Evolutionary conservation across 495 filamentous ascomycete species (phyloP), one percentile per base, ranked within the genome.

Genomic region (Xylaria longipes): DNA sequence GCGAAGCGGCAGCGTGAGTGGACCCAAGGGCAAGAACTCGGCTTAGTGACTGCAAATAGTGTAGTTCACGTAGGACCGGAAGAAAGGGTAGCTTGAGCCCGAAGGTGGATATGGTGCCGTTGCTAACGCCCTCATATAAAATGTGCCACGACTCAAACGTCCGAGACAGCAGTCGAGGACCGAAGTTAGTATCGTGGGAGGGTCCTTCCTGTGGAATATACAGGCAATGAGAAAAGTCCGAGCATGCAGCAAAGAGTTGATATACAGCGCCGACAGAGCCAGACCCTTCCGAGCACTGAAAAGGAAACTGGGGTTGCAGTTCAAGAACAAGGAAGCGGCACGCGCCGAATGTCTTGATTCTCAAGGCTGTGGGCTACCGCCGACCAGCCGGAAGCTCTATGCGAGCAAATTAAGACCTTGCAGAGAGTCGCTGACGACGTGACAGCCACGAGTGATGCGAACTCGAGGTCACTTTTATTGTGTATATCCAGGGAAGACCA

Each of bases 131-230:
- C 20, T 63, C 46, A 9, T 54, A 52, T 46, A 17, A n/a, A 54
- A 6, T 1, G 15, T 6, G n/a, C 8, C 11, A 15, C 33, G 43
- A 63, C 29, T 31, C 46, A 41, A 27, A 25, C 46, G 29, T 52
- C 46, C 46, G 68, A 15, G 15, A 64, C 46, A 43, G 56, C 46
- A 43, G 56, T 70, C 45, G 5, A 70, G 5, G 48, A 41, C 57
- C 43, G 45, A 61, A 14, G 14, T 29, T 50, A 50, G 12, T n/a
- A 43, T 27, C 22, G n/a, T n/a, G n/a, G 22, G 17, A 14, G 45
- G 14, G 5, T 12, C 17, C 14, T 9, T 37, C 33, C 9, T 29
- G 31, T 25, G 22, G 37, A 1, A 56, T 52, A 56, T 25, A 57
- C 46, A 22, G 20, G 20, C 1, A 31, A 4, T 35, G 17, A 7